Evolutionary conservation across 2,329 filamentous ascomycete species (phyloP), one percentile per base, ranked within the genome.

Genomic region (Colletotrichum spaethianum): DNA sequence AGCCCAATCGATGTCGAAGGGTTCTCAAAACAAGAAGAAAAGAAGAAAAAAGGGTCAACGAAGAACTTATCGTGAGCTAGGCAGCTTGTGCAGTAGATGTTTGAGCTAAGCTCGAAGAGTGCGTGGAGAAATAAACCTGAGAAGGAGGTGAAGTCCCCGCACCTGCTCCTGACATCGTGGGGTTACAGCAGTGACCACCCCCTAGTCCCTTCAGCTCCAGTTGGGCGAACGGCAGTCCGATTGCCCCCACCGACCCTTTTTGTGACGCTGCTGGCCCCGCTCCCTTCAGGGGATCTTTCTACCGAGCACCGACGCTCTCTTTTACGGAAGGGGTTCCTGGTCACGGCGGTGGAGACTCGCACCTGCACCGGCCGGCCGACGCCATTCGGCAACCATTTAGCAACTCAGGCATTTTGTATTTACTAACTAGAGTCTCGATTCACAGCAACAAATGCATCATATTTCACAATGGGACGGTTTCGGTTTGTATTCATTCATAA

Each of bases 401-500:
- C 23, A 4, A 40, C 36, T 18, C 55, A 4, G n/a, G 14, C 33
- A 20, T 26, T 8, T 26, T 23, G 16, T 8, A 40, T 26, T n/a
- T 18, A 14, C 14, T 40, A 7, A 14, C 14, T 40, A 7, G 16
- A 63, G 20, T 55, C 20, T 23, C 31, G 12, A 38, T 12, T 26
- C 33, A 44, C 20, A 55, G n/a, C 14, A 20, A 33, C 14, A 44
- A n/a, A 14, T 4, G 20, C n/a, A 11, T 38, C 14, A 26, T 9
- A 26, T 26, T 23, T 38, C 23, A 38, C 66, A 40, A 16, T 31
- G 1, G 8, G 12, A 23, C 16, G 9, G 20, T 18, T 31, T 7
- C 20, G 20, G 16, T 2, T 23, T 28, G 11, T 60, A 44, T 68
- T 64, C 63, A 63, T 75, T 76, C 77, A 80, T 81, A 81, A 80